phyloP scores from a whole-genome alignment of 2,329 filamentous ascomycete species.

The Paecilomyces sp. region DNA sequence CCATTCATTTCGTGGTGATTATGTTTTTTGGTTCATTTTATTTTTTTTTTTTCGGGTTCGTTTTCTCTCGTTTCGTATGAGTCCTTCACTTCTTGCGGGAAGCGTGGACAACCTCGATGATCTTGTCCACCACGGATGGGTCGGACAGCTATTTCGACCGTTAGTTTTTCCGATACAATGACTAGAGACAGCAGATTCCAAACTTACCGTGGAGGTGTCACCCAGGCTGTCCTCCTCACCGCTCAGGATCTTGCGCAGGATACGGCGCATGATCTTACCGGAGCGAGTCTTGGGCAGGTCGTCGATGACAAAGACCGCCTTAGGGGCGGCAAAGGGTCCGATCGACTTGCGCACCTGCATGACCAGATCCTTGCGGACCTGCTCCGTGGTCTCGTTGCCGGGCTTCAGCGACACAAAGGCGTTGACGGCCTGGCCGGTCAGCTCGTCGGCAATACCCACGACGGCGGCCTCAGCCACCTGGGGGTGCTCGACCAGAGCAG shows the following conservation, averaged over 20 bases:
- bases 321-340: slow-evolving; percentile 92
- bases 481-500: slow-evolving; percentile 83
- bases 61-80: neutral
- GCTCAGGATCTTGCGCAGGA: slow-evolving; percentile 92
- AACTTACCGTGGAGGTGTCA: slow-evolving; percentile 78
- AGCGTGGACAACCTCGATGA: slow-evolving; percentile 70
- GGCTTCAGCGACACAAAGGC: slow-evolving; percentile 94
- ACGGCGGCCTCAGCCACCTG: slow-evolving; percentile 86
- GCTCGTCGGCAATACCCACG: slow-evolving; percentile 84
- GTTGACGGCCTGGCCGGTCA: slow-evolving; percentile 95
- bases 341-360: slow-evolving; percentile 96
- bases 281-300: slow-evolving; percentile 96
- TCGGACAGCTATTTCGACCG: slow-evolving; percentile 63
- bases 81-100: slow-evolving; percentile 32
- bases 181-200: slow-evolving; percentile 4
- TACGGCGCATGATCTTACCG: slow-evolving; percentile 98
- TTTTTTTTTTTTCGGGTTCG: neutral
- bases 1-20: neutral
- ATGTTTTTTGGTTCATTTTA: neutral
- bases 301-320: slow-evolving; percentile 82
- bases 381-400: slow-evolving; percentile 65
- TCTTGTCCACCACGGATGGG: slow-evolving; percentile 79
- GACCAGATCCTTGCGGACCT: slow-evolving; percentile 86
- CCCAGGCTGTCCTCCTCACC: slow-evolving; percentile 96
- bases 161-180: neutral